phyloP scores from a whole-genome alignment of 495 filamentous ascomycete genomes.

The Penicillium malachiteum region DNA sequence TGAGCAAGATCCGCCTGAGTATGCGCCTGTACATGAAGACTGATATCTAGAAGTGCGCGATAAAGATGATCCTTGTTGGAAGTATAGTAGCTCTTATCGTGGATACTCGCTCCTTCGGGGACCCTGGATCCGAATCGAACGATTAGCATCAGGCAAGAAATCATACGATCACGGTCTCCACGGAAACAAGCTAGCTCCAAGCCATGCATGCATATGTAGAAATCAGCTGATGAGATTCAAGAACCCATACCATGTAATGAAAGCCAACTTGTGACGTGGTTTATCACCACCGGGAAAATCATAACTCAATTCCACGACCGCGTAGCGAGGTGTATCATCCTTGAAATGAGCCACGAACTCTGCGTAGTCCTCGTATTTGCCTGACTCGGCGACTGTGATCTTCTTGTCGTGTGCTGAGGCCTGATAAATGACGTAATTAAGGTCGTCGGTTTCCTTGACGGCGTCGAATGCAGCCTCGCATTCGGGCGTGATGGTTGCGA shows the following conservation, averaged over 20 bases:
- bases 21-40: conserved; percentile 23
- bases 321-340: conserved; percentile 16
- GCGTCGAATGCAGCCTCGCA: conserved; percentile 20
- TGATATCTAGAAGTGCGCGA: conserved; percentile 16
- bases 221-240: neutral
- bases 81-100: conserved; percentile 22
- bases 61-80: conserved; percentile 26
- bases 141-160: neutral
- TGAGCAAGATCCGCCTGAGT: conserved; percentile 16
- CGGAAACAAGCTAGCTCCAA: too few relatives aligned
- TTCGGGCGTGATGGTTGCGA: conserved; percentile 23
- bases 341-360: conserved; percentile 19
- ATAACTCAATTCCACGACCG: conserved; percentile 19
- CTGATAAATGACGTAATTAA: conserved; percentile 21
- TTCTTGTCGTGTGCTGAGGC: conserved; percentile 25
- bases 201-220: too few relatives aligned
- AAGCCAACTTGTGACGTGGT: conserved; percentile 19
- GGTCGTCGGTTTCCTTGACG: conserved; percentile 20
- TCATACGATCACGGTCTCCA: neutral
- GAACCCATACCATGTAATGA: conserved; percentile 24
- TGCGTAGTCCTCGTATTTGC: conserved; percentile 17
- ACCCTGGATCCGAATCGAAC: conserved; percentile 12
- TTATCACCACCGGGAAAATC: conserved; percentile 15
- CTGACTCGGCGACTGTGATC: conserved; percentile 20
- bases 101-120: conserved; percentile 16